Conservation (phyloP, 179 eudicot species). For the Silene noctiflora region DNA sequence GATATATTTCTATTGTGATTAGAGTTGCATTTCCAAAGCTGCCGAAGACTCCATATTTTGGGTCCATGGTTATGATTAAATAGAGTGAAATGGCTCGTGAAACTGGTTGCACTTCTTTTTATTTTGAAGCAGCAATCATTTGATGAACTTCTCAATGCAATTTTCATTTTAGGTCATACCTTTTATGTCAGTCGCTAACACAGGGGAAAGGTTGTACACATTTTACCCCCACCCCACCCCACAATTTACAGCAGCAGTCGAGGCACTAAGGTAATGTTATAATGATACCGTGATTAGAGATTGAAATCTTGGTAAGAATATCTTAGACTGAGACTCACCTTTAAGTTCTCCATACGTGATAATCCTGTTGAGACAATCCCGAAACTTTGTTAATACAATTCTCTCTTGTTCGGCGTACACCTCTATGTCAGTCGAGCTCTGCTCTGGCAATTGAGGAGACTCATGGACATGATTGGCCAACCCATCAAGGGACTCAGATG, state of each 20-base stretch:
- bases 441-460: constrained; percentile 45
- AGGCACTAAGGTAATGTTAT: background rate
- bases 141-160: no score
- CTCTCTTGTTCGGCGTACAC: constrained; percentile 81
- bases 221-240: background rate
- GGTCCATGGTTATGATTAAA: no score
- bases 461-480: constrained; percentile 31
- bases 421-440: constrained; percentile 39
- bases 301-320: background rate
- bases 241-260: background rate
- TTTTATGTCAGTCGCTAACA: background rate
- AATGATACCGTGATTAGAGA: background rate
- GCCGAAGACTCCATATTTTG: no score
- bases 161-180: background rate
- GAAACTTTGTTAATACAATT: constrained; percentile 69
- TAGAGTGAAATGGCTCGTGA: background rate
- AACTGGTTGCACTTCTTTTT: background rate
- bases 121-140: background rate
- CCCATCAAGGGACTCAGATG: constrained; percentile 51
- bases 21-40: no score
- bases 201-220: background rate
- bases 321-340: constrained; percentile 44
- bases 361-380: constrained; percentile 84
- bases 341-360: constrained; percentile 74
- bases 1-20: background rate